phyloP scores from a whole-genome alignment of 2,329 filamentous ascomycete species.

The Lasiodiplodia citricola region DNA sequence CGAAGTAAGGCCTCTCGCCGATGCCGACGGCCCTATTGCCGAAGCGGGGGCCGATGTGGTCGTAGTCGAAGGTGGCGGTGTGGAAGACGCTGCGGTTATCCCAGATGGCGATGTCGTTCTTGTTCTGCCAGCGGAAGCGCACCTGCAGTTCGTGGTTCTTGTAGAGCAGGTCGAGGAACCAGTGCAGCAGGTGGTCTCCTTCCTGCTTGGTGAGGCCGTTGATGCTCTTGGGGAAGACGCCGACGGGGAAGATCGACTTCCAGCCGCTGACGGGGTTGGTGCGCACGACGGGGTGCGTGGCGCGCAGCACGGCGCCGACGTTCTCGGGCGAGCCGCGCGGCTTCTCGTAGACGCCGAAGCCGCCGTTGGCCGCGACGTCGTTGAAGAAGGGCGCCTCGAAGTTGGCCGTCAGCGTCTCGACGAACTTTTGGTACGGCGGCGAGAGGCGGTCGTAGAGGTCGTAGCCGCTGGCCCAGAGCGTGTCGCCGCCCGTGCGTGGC shows the following conservation, averaged over 20 bases:
- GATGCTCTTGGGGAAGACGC: slow-evolving; percentile 36
- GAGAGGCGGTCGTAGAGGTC: slow-evolving; percentile 58
- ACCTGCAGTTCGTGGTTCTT: slow-evolving; percentile 60
- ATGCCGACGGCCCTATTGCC: slow-evolving; percentile 61
- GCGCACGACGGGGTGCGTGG: slow-evolving; percentile 62
- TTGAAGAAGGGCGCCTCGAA: slow-evolving; percentile 54
- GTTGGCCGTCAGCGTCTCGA: slow-evolving; percentile 53
- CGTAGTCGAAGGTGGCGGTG: slow-evolving; percentile 68
- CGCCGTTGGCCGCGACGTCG: slow-evolving; percentile 45
- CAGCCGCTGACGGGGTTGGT: slow-evolving; percentile 70
- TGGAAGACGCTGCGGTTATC: slow-evolving; percentile 68
- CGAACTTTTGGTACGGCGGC: slow-evolving; percentile 54
- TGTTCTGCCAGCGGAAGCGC: slow-evolving; percentile 55
- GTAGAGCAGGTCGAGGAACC: slow-evolving; percentile 49
- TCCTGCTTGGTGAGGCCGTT: slow-evolving; percentile 53
- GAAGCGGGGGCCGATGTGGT: slow-evolving; percentile 56
- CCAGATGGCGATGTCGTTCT: slow-evolving; percentile 66
- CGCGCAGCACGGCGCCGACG: slow-evolving; percentile 55
- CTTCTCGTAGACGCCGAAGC: slow-evolving; percentile 54
- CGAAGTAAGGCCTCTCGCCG: slow-evolving; percentile 60
- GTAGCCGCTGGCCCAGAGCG: slow-evolving; percentile 44
- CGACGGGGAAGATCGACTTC: slow-evolving; percentile 59
- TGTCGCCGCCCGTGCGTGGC: slow-evolving; percentile 36
- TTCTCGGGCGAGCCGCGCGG: slow-evolving; percentile 61
- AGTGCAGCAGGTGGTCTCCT: slow-evolving; percentile 48